Evolutionary conservation across 768 basidiomycete genomes (phyloP).

Genomic region (Kwoniella pini): DNA sequence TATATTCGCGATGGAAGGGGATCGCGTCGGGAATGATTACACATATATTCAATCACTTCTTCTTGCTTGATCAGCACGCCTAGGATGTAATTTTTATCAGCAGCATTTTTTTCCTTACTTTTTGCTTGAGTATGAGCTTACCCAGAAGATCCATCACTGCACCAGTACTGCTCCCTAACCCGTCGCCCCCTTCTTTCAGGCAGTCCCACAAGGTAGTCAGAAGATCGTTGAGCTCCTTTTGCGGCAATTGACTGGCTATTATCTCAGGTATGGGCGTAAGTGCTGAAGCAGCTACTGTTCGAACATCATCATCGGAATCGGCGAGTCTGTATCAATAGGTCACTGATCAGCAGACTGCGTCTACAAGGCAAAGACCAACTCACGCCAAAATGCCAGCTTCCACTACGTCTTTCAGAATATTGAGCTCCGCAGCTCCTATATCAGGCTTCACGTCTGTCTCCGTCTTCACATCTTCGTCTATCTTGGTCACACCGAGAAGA

Average conservation of each 20-base stretch:
- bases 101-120: neutral
- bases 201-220: conserved; percentile 88
- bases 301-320: conserved; percentile 93
- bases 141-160: conserved; percentile 97
- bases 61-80: conserved; percentile 80
- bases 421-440: conserved; percentile 5
- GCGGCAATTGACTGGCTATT: conserved; percentile 69
- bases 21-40: neutral
- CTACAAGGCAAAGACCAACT: conserved; percentile 43
- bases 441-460: conserved; percentile 37
- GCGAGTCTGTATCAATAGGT: conserved; percentile 62
- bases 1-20: conserved; percentile 70
- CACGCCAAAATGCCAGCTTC: conserved; percentile 90
- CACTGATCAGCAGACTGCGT: neutral
- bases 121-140: conserved; percentile 50
- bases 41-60: conserved; percentile 74
- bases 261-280: conserved; percentile 80
- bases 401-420: conserved; percentile 75
- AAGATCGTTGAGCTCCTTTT: conserved; percentile 70
- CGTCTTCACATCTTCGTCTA: conserved; percentile 38
- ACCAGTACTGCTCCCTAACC: conserved; percentile 92
- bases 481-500: conserved; percentile 59
- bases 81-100: conserved; percentile 49
- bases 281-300: conserved; percentile 90
- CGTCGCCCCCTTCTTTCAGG: conserved; percentile 89